Percentiles rank a stretch among this genome's conserved stretches.
Conservation (phyloP, 345 rosid genomes). For the Adansonia digitata region DNA sequence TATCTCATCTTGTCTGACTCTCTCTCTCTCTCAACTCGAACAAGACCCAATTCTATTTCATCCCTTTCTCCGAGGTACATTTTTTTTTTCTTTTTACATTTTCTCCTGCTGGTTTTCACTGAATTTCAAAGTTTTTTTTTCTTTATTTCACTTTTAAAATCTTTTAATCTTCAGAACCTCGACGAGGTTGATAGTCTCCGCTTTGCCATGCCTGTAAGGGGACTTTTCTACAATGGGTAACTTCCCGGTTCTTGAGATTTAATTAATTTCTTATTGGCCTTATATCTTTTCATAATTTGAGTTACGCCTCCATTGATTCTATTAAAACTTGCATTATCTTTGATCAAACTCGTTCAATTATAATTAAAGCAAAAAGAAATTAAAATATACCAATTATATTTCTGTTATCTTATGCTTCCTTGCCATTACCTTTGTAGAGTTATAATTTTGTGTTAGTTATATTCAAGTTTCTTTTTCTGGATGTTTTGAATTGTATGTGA, state of each 20-base stretch:
- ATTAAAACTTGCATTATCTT: neutral
- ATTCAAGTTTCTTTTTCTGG: neutral
- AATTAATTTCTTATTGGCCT: neutral
- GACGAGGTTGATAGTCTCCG: neutral
- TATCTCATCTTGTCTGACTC: conserved; percentile 3
- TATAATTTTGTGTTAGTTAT: neutral
- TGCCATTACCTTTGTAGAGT: neutral
- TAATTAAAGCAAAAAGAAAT: too few species aligned
- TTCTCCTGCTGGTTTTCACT: neutral
- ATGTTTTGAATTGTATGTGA: neutral
- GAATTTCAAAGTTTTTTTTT: neutral
- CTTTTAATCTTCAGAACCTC: conserved; percentile 7
- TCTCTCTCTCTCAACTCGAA: neutral
- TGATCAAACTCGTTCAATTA: neutral
- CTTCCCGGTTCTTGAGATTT: neutral
- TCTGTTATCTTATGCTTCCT: neutral
- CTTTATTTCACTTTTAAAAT: neutral
- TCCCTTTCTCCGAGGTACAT: conserved; percentile 2
- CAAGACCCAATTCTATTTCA: conserved; percentile 4
- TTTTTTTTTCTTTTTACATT: neutral
- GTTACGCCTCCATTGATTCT: neutral
- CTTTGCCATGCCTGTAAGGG: conserved; percentile 4
- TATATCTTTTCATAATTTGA: neutral
- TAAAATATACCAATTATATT: neutral
- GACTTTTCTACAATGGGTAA: conserved; percentile 10